Percentiles rank a stretch among this genome's conserved stretches.
phyloP scores from a whole-genome alignment of 306 rosid species.

The Pterocarpus santalinus region DNA sequence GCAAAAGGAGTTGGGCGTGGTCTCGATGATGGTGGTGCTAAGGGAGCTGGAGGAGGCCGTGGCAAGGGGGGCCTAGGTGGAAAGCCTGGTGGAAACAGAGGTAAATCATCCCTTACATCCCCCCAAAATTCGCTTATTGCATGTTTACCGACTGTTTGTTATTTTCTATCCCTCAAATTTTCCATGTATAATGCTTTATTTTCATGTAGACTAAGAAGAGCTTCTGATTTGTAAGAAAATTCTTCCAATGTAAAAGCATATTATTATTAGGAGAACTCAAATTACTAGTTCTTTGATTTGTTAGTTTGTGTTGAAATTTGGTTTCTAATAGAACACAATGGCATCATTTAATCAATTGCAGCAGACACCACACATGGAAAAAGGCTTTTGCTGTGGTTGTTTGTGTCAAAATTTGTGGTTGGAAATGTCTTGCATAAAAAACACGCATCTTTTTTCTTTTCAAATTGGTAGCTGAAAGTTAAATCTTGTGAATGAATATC shows the following conservation, averaged over 20 bases:
- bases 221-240: not conserved
- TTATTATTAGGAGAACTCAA: not conserved
- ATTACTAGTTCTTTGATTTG: not conserved
- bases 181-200: no score
- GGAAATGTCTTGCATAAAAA: not conserved
- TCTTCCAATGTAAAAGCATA: not conserved
- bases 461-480: not conserved
- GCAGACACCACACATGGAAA: no score
- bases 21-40: conserved; percentile 78
- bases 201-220: no score
- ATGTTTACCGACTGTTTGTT: no score
- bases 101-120: conserved; percentile 52
- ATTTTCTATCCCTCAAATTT: no score
- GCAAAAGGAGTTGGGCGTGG: conserved; percentile 88
- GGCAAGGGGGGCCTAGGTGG: conserved; percentile 82
- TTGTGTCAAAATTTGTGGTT: not conserved
- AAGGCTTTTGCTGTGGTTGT: no score
- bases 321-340: not conserved
- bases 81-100: conserved; percentile 77
- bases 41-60: conserved; percentile 83
- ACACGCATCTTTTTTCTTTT: not conserved
- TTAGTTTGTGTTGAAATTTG: not conserved
- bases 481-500: conserved; percentile 11
- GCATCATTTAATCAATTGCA: no score
- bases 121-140: no score